Base-by-base conservation (phyloP, 805 yeast genomes). In the Wickerhamiella sergipiensis region DNA sequence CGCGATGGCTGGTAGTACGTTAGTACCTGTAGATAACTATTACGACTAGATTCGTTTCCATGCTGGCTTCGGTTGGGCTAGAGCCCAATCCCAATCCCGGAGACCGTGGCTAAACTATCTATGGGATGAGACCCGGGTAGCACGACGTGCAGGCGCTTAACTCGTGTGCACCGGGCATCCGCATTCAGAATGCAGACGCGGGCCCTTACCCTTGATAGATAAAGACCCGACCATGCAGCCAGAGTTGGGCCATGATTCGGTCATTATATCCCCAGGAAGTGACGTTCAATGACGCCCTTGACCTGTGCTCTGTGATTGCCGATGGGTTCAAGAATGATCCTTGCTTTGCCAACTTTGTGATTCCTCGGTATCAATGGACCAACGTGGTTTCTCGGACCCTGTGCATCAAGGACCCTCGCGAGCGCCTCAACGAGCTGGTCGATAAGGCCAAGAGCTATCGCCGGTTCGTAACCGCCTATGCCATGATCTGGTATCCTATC, bases 1-100 rank as follows among this genome's bases (percentile, higher is more conserved):
- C 52, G 61, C 9, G 59, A 59, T 3, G 63, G 63, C 29, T 40
- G 43, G 43, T 40, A 40, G 24, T 13, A n/a, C 19, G 18, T n/a
- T n/a, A n/a, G n/a, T n/a, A 36, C 40, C 5, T 36, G 19, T 36
- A 36, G 19, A 36, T 36, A 36, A 15, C 19, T 36, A 15, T 36
- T 36, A 5, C 19, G 9, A 12, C 18, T 36, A 36, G 4, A 6
- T n/a, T n/a, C n/a, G n/a, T n/a, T n/a, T n/a, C n/a, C n/a, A n/a
- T n/a, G n/a, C n/a, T n/a, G n/a, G n/a, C 26, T 24, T 24, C 8
- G 26, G 26, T 24, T 24, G n/a, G n/a, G n/a, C n/a, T n/a, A n/a
- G n/a, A n/a, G n/a, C n/a, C n/a, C n/a, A n/a, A n/a, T n/a, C n/a
- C n/a, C n/a, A n/a, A n/a, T n/a, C n/a, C n/a, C n/a, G n/a, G n/a